Evolutionary conservation across 306 rosid genomes (phyloP).

Genomic region (Malus sieversii): DNA sequence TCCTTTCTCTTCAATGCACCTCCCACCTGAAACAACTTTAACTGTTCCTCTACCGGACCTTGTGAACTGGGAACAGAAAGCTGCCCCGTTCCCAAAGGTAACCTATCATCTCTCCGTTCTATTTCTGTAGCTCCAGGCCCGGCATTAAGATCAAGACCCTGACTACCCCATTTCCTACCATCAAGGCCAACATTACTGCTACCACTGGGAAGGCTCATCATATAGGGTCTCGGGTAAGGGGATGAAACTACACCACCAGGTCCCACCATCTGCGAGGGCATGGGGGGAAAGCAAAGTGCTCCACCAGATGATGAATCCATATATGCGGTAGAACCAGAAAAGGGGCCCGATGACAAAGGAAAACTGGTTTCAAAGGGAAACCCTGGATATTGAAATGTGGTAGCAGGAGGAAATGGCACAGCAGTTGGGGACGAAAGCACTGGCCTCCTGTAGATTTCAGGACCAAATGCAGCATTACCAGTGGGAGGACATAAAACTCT

Average conservation of each 20-base stretch:
- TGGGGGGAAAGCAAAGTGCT: conserved; percentile 68
- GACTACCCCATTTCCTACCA: conserved; percentile 86
- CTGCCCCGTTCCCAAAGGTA: conserved; percentile 58
- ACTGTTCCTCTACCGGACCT: conserved; percentile 62
- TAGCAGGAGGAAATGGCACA: conserved; percentile 53
- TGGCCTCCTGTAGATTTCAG: conserved; percentile 73
- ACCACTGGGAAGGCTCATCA: conserved; percentile 73
- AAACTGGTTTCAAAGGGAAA: conserved; percentile 85
- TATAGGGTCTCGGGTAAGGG: conserved; percentile 57
- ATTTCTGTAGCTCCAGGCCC: conserved; percentile 65
- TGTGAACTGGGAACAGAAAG: conserved; percentile 59
- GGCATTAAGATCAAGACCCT: conserved; percentile 81
- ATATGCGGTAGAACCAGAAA: conserved; percentile 74
- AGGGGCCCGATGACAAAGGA: conserved; percentile 64
- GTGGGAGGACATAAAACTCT: conserved; percentile 65
- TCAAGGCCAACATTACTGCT: conserved; percentile 62
- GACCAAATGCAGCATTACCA: conserved; percentile 51
- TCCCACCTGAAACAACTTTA: conserved; percentile 69
- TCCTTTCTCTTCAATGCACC: conserved; percentile 79
- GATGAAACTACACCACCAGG: conserved; percentile 66
- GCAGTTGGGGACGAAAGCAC: conserved; percentile 85
- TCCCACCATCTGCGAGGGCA: conserved; percentile 73
- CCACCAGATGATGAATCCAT: conserved; percentile 73
- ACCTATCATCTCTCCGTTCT: conserved; percentile 70
- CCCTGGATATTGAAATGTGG: conserved; percentile 69